phyloP scores from a whole-genome alignment of 176 grass and related monocot genomes.

The Oryza nivara region DNA sequence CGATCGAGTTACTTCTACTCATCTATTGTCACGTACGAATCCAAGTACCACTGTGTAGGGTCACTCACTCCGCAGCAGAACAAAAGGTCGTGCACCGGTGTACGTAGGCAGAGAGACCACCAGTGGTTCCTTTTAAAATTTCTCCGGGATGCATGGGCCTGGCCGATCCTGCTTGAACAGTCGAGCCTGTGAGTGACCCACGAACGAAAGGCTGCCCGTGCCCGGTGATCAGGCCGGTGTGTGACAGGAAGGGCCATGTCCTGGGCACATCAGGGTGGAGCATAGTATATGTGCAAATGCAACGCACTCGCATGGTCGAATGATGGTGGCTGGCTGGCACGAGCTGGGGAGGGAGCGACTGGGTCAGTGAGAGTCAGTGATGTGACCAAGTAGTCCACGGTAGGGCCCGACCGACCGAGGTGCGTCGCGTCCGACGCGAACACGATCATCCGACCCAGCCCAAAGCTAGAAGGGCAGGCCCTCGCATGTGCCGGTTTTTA shows the following conservation, averaged over 20 bases:
- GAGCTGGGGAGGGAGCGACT: neutral
- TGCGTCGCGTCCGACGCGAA: neutral
- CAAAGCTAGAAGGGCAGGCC: neutral
- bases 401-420: neutral
- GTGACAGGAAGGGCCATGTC: neutral
- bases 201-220: neutral
- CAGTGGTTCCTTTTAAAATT: neutral
- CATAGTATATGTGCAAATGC: neutral
- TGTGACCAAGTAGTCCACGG: constrained; percentile 35
- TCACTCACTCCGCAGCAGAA: neutral
- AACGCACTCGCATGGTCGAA: neutral
- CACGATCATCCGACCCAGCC: neutral
- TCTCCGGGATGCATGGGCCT: neutral
- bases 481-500: neutral
- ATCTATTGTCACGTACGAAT: neutral
- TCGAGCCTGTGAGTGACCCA: neutral
- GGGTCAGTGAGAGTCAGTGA: neutral
- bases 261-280: neutral
- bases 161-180: neutral
- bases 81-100: neutral
- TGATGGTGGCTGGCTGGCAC: constrained; percentile 3
- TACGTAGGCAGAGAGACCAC: neutral
- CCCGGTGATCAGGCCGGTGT: neutral
- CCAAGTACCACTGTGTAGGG: neutral
- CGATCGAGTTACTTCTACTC: neutral